Evolutionary conservation across 1,139 yeast genomes (phyloP), one percentile per base, ranked within the genome.

Genomic region (Sugiyamaella japonica): DNA sequence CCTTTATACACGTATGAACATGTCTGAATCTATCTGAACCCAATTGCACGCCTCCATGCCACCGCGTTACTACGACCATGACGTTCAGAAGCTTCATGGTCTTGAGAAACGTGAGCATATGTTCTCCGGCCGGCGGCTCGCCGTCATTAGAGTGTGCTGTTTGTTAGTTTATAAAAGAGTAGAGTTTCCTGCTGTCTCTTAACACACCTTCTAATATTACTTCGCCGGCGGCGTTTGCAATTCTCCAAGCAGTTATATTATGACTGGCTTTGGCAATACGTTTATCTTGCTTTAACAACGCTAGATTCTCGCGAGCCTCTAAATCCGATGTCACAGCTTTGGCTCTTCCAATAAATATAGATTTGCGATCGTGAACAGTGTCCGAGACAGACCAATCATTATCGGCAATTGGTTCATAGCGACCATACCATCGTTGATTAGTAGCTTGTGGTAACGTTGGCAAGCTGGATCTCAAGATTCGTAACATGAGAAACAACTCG

Each of bases 1-100:
- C 90, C 63, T 96, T 76, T 0, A 96, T 90, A 0, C 89, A 84
- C 2, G 89, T 76, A 63, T 88, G 89, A 54, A 90, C 89, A 67
- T 89, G 97, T 63, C 85, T 87, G 73, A 90, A 91, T 60, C 75
- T 50, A 66, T 88, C 96, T 0, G 97, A 90, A 0, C 98, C 98
- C 16, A 91, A 72, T 61, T 85, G 95, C 0, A 79, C 76, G 7
- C 98, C 98, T 17, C 96, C 96, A 68, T 83, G 90, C 97, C 97
- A 90, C 59, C 98, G 73, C 46, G 86, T 82, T 10, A 89, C 96
- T 23, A 85, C 89, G n/a, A 89, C 95, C 63, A 89, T 77, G 7
- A 86, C 84, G 67, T 89, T 82, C 85, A 89, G 82, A 1, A 81
- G 85, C 63, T 86, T 88, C 91, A 56, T 16, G 10, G 56, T 53